phyloP scores from a whole-genome alignment of 2,329 filamentous ascomycete genomes.

The Fusarium nematophilum region DNA sequence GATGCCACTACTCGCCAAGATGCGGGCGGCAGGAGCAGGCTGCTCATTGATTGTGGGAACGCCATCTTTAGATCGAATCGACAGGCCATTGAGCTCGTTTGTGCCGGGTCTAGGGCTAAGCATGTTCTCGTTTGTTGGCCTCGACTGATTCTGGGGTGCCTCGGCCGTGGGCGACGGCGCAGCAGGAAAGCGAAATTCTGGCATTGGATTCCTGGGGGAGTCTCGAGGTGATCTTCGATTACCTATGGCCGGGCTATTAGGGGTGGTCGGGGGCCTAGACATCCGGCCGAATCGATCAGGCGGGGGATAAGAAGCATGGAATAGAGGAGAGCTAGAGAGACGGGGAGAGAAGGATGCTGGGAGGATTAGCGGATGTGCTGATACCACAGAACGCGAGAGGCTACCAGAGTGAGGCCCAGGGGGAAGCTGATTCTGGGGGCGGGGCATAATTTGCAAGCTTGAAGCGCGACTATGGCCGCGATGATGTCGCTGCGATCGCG shows the following conservation, averaged over 20 bases:
- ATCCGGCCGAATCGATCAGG: conserved; percentile 59
- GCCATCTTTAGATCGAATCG: conserved; percentile 56
- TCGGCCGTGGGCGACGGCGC: conserved; percentile 56
- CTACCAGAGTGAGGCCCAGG: conserved; percentile 54
- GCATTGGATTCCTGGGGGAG: conserved; percentile 58
- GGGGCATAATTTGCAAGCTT: conserved; percentile 77
- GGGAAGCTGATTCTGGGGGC: conserved; percentile 57
- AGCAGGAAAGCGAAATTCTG: conserved; percentile 69
- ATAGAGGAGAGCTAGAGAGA: conserved; percentile 62
- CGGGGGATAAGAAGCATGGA: conserved; percentile 66
- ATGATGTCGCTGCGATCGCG: conserved; percentile 60
- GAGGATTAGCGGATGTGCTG: conserved; percentile 24
- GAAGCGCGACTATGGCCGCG: conserved; percentile 81
- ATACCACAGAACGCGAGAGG: conserved; percentile 25
- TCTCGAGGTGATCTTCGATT: conserved; percentile 55
- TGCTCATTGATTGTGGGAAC: conserved; percentile 67
- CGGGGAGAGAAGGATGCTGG: conserved; percentile 56
- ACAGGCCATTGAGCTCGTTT: conserved; percentile 51
- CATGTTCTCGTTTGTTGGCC: conserved; percentile 51
- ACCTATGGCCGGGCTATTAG: conserved; percentile 56
- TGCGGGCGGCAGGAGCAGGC: conserved; percentile 70
- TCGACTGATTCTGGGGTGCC: conserved; percentile 42
- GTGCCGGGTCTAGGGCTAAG: conserved; percentile 53
- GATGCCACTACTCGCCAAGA: conserved; percentile 82
- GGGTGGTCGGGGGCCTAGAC: conserved; percentile 56